These are phyloP conservation scores for Lasiodiplodia theobromae DNA, from an alignment of 2,329 filamentous ascomycete species.

Conservation along the genomic window DNA sequence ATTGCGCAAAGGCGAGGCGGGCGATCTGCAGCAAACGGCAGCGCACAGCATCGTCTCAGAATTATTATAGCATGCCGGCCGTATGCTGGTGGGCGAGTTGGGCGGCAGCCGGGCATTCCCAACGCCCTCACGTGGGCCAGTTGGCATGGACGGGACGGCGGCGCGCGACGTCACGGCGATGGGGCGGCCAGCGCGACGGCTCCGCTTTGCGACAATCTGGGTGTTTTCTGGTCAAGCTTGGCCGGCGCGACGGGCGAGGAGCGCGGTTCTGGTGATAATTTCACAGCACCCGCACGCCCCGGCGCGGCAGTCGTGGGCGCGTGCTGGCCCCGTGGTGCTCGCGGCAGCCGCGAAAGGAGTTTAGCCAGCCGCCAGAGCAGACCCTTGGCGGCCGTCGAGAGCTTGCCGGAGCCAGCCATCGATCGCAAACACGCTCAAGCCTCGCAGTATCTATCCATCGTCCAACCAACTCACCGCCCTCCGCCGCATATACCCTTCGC, in stretches of 20 bases:
- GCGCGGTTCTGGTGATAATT: conserved; percentile 23
- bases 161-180: conserved; percentile 25
- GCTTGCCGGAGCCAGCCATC: conserved; percentile 28
- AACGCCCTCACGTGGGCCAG: conserved; percentile 18
- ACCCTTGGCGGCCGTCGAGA: conserved; percentile 18
- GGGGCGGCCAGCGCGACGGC: conserved; percentile 12
- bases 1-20: conserved; percentile 25
- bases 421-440: conserved; percentile 30
- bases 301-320: conserved; percentile 10
- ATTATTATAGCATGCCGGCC: conserved; percentile 21
- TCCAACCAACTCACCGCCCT: conserved; percentile 31
- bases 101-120: conserved; percentile 10
- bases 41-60: conserved; percentile 26
- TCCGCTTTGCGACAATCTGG: conserved; percentile 21
- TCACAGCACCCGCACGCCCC: conserved; percentile 14
- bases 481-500: conserved; percentile 27
- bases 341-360: conserved; percentile 22
- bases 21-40: conserved; percentile 24
- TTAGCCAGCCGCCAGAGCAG: conserved; percentile 13
- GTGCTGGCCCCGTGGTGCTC: conserved; percentile 7
- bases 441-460: conserved; percentile 29
- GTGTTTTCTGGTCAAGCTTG: conserved; percentile 12
- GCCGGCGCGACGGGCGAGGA: conserved; percentile 4
- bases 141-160: neutral
- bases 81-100: conserved; percentile 13